Evolutionary conservation across 2,329 filamentous ascomycete genomes (phyloP).

Genomic region (Aspergillus bombycis): DNA sequence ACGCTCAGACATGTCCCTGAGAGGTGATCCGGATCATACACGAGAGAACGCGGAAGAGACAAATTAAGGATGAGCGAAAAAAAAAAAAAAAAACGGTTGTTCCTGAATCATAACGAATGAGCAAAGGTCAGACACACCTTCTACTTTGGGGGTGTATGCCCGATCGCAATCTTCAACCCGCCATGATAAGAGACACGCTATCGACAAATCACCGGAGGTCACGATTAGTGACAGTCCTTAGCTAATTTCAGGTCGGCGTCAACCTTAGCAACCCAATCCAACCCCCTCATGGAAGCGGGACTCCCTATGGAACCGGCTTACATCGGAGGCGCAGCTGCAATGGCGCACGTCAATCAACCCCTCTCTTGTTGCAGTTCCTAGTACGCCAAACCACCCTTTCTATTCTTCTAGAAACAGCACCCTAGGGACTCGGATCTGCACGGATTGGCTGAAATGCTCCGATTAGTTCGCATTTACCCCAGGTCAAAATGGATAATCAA

Average conservation of each 20-base stretch:
- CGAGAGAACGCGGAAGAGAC: neutral
- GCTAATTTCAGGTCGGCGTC: slow-evolving; percentile 18
- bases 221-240: slow-evolving; percentile 8
- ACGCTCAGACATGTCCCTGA: neutral
- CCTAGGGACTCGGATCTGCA: slow-evolving; percentile 20
- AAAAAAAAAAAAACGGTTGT: neutral
- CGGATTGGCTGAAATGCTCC: slow-evolving; percentile 17
- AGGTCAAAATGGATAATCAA: slow-evolving; percentile 26
- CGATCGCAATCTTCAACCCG: slow-evolving; percentile 12
- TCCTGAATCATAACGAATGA: slow-evolving; percentile 5
- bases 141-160: slow-evolving; percentile 16
- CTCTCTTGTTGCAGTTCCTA: slow-evolving; percentile 16
- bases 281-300: slow-evolving; percentile 19
- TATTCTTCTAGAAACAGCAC: slow-evolving; percentile 23
- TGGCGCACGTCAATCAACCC: slow-evolving; percentile 22
- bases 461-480: slow-evolving; percentile 29
- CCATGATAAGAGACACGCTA: slow-evolving; percentile 17
- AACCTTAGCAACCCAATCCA: slow-evolving; percentile 14
- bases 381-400: slow-evolving; percentile 17
- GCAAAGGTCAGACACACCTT: slow-evolving; percentile 7
- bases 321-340: slow-evolving; percentile 17
- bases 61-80: slow-evolving; percentile 1
- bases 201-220: slow-evolving; percentile 19
- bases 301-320: slow-evolving; percentile 19
- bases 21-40: neutral